Evolutionary conservation across 2,329 filamentous ascomycete species (phyloP), one percentile per base, ranked within the genome.

Genomic region (Rosellinia necatrix): DNA sequence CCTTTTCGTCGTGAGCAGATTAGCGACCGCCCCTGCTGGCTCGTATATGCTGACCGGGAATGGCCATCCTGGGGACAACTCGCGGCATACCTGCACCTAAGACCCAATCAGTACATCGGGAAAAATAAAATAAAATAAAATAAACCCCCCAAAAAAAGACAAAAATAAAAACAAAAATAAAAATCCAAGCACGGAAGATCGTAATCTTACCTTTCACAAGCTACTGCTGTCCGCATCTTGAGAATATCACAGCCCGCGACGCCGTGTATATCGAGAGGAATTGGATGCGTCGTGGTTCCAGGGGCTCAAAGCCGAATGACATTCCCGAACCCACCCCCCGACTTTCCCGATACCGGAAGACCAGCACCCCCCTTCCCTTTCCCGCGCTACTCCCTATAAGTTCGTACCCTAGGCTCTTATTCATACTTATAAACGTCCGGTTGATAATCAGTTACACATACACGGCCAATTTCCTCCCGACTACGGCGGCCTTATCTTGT

Each of bases 321-420:
- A 57, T 57, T 57, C 53, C 57, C n/a, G n/a, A n/a, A n/a, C n/a
- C n/a, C n/a, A n/a, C n/a, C n/a, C n/a, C n/a, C n/a, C 57, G 53
- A 59, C 49, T 50, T 59, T 59, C 53, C 57, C 57, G 57, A 59
- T 59, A 56, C 57, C 57, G 57, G 57, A 52, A 53, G 41, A 30
- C 29, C 12, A 29, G 6, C 42, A 21, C 10, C 8, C 5, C n/a
- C n/a, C n/a, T n/a, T n/a, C 13, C 9, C 25, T 51, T 42, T 51
- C 32, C 13, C 38, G 37, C 35, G 35, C 35, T 37, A 35, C n/a
- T 34, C n/a, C n/a, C n/a, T n/a, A n/a, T n/a, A n/a, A n/a, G n/a
- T n/a, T n/a, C n/a, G n/a, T n/a, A n/a, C n/a, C n/a, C n/a, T n/a
- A n/a, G n/a, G n/a, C n/a, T n/a, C n/a, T n/a, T n/a, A n/a, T n/a